These are phyloP conservation scores for Coniochaeta pulveracea DNA, from an alignment of 2,329 filamentous ascomycete species.

Conservation along the genomic window DNA sequence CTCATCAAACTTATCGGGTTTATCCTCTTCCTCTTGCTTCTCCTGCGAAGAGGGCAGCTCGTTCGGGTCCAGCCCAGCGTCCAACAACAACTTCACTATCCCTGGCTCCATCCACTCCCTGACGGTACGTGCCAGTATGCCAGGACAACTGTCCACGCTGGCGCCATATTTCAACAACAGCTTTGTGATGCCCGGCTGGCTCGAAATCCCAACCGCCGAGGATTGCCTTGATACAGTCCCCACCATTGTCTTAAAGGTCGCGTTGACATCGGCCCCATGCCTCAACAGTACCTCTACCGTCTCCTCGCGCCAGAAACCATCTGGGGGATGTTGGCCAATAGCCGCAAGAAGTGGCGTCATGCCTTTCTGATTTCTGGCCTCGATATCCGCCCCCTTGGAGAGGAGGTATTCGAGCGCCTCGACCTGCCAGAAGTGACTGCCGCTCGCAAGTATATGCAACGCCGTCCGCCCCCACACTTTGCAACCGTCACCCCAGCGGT, in stretches of 20 bases:
- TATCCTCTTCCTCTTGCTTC: background rate
- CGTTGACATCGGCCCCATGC: slow-evolving; percentile 1
- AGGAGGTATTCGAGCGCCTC: background rate
- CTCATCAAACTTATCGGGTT: background rate
- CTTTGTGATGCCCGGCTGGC: background rate
- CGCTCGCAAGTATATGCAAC: background rate
- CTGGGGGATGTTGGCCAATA: background rate
- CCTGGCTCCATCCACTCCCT: background rate
- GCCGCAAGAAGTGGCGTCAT: background rate
- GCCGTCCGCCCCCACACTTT: background rate
- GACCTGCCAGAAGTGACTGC: background rate
- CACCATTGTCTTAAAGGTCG: background rate
- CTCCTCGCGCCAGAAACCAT: background rate
- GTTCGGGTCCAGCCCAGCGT: background rate
- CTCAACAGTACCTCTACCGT: background rate
- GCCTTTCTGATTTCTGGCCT: background rate
- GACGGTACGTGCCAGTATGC: background rate
- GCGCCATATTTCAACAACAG: background rate
- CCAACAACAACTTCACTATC: background rate
- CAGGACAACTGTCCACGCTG: background rate
- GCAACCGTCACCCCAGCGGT: background rate
- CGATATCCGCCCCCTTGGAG: background rate
- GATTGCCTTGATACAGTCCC: background rate
- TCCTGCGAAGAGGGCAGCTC: background rate
- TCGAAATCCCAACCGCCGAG: background rate